phyloP scores from a whole-genome alignment of 2,329 filamentous ascomycete species.

The Periconia digitata region DNA sequence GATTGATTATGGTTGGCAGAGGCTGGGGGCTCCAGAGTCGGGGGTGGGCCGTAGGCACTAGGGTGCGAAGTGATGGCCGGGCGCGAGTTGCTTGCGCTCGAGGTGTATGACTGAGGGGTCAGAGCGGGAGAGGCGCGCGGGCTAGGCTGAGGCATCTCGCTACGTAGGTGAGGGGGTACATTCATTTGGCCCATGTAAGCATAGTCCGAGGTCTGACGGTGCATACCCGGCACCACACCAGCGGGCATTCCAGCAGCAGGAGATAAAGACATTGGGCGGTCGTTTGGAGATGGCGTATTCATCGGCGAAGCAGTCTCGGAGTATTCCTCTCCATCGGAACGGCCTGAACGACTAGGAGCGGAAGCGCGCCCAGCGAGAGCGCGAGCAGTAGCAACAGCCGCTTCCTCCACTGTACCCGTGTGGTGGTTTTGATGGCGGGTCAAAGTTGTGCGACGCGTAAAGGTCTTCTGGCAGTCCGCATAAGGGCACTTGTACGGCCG shows the following conservation, averaged over 20 bases:
- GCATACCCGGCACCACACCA: slow-evolving; percentile 65
- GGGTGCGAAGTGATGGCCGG: slow-evolving; percentile 82
- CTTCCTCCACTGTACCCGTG: slow-evolving; percentile 91
- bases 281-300: slow-evolving; percentile 81
- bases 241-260: slow-evolving; percentile 71
- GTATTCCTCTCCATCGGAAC: slow-evolving; percentile 70
- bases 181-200: slow-evolving; percentile 77
- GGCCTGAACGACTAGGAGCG: slow-evolving; percentile 53
- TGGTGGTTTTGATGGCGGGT: slow-evolving; percentile 96
- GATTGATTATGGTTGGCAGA: slow-evolving; percentile 75
- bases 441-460: slow-evolving; percentile 90
- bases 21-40: slow-evolving; percentile 78
- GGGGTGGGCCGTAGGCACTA: slow-evolving; percentile 76
- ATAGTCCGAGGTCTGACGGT: slow-evolving; percentile 69
- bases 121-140: slow-evolving; percentile 65
- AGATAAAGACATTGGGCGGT: slow-evolving; percentile 77
- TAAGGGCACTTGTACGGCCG: slow-evolving; percentile 97
- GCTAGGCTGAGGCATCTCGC: slow-evolving; percentile 71
- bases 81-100: slow-evolving; percentile 52
- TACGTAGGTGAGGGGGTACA: slow-evolving; percentile 79
- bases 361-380: slow-evolving; percentile 66
- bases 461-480: slow-evolving; percentile 97
- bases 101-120: slow-evolving; percentile 66
- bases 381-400: slow-evolving; percentile 83
- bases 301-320: slow-evolving; percentile 73